Percentiles rank a stretch among this genome's conserved stretches.
Evolutionary conservation across 2,329 filamentous ascomycete species (phyloP).

Genomic region (Nothopassalora personata): DNA sequence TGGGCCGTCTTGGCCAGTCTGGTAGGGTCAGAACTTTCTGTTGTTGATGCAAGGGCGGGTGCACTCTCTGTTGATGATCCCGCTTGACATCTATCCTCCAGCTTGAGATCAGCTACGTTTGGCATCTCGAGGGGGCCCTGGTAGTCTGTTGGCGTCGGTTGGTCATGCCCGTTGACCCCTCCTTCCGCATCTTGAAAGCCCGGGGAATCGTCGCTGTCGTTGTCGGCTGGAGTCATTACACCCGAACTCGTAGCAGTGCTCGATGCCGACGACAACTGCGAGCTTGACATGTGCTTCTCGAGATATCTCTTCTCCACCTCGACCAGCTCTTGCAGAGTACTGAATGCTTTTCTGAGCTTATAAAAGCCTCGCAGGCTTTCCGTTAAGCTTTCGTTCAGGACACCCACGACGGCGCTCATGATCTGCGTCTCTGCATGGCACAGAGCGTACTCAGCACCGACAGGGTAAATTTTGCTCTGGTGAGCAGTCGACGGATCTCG

Average conservation of each 20-base stretch:
- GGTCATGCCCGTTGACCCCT: conserved; percentile 34
- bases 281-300: conserved; percentile 27
- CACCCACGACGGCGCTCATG: conserved; percentile 81
- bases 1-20: not conserved
- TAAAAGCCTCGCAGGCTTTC: conserved; percentile 91
- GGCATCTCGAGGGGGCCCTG: conserved; percentile 41
- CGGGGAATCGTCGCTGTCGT: conserved; percentile 33
- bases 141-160: conserved; percentile 45
- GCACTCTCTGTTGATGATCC: not conserved
- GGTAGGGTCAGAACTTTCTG: not conserved
- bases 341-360: conserved; percentile 81
- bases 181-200: conserved; percentile 57
- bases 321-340: conserved; percentile 73
- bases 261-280: not conserved
- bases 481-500: conserved; percentile 52
- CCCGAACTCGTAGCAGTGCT: conserved; percentile 12
- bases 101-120: conserved; percentile 23
- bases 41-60: not conserved
- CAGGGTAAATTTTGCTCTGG: conserved; percentile 64
- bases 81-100: conserved; percentile 19
- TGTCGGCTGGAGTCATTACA: conserved; percentile 12
- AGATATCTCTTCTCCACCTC: conserved; percentile 63
- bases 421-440: conserved; percentile 80
- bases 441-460: conserved; percentile 81
- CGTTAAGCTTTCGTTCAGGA: conserved; percentile 86